Evolutionary conservation across 2,329 filamentous ascomycete species (phyloP).

Genomic region (Mycosphaerella arachidis): DNA sequence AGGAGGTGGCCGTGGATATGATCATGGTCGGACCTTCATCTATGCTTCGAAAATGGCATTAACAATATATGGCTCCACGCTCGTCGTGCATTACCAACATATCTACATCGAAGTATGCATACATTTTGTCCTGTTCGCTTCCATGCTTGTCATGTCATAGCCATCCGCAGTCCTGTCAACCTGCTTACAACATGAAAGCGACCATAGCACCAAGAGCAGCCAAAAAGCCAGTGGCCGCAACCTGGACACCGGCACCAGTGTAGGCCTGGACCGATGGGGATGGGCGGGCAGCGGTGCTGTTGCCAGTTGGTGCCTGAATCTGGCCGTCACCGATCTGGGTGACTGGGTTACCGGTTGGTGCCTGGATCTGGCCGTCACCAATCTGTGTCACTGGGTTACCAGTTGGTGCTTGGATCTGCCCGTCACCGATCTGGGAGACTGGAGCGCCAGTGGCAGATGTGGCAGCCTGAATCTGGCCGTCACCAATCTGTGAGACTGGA

Average conservation of each 20-base stretch:
- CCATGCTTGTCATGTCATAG: background rate
- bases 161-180: background rate
- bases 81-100: background rate
- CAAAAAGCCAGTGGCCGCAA: conserved; percentile 30
- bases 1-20: background rate
- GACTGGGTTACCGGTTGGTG: conserved; percentile 15
- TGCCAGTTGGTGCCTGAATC: conserved; percentile 8
- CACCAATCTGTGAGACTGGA: conserved; percentile 26
- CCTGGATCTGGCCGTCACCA: conserved; percentile 24
- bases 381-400: conserved; percentile 23
- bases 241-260: conserved; percentile 31
- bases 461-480: conserved; percentile 27
- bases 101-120: background rate
- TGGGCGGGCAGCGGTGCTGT: conserved; percentile 12
- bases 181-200: background rate
- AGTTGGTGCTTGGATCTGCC: conserved; percentile 20
- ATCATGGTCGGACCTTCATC: background rate
- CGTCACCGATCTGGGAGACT: conserved; percentile 28
- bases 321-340: conserved; percentile 28
- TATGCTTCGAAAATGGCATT: background rate
- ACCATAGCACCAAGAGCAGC: conserved; percentile 14
- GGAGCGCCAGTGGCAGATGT: conserved; percentile 11
- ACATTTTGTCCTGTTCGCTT: background rate
- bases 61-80: background rate
- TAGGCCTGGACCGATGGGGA: conserved; percentile 17